Evolutionary conservation across 208 protist species (phyloP), one percentile per base, ranked within the genome.

Genomic region (Wallacemonas sp.): DNA sequence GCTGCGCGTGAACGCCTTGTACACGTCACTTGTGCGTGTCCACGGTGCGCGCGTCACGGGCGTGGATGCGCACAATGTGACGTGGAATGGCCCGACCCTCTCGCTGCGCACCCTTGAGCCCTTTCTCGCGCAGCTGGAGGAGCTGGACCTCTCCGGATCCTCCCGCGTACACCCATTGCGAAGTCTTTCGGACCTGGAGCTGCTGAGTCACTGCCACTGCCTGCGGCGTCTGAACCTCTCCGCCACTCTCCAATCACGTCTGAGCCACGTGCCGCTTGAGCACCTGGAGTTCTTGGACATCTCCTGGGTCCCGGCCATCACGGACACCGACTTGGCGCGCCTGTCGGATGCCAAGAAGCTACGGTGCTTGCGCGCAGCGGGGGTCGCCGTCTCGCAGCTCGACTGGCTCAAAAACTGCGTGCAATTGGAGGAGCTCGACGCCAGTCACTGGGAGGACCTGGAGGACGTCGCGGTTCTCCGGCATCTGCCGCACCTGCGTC

Each of bases 231-330:
- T 55, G 48, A 3, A 55, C n/a, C 4, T 55, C 11, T 26, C 48
- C 5, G 48, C 25, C 22, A 20, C n/a, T 3, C 4, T 55, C 25
- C 3, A 10, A 3, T 23, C n/a, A 4, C 4, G 2, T 3, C 48
- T 67, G 5, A 10, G 10, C 12, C 2, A 12, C 20, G 25, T 52
- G 18, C 31, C 61, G 11, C 23, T 67, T 8, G 20, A 38, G 12
- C 2, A 8, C 7, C 44, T 67, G 10, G 61, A 67, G 46, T 20
- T 12, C 10, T 31, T 67, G 4, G 61, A 67, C 32, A 48, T 67
- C 22, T 67, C 61, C 5, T 44, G 61, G 42, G 26, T 23, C 20
- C 3, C 25, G 12, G 38, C 18, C 25, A 2, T 67, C 18, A n/a
- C 12, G 25, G 11, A 39, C 61, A 16, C 44, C 4, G 23, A 50